Percentiles rank a stretch among this genome's conserved stretches.
These are phyloP conservation scores for Aspergillus sp. DNA, from an alignment of 2,329 filamentous ascomycete species.

Conservation along the genomic window DNA sequence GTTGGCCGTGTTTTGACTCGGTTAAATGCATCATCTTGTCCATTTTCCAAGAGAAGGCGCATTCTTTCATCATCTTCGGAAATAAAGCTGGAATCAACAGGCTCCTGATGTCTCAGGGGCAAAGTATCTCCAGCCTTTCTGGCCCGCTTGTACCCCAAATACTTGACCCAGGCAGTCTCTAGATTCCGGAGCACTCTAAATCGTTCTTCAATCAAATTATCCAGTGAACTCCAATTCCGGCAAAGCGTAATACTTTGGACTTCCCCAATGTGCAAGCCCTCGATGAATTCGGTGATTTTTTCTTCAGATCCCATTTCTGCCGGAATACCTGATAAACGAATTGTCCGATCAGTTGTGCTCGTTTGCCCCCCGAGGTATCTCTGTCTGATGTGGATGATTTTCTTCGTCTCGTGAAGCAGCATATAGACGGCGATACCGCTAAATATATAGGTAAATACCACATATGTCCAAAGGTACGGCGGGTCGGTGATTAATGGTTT, in stretches of 20 bases:
- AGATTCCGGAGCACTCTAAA: slow-evolving; percentile 66
- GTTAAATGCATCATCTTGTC: slow-evolving; percentile 43
- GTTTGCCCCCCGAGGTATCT: slow-evolving; percentile 90
- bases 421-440: slow-evolving; percentile 78
- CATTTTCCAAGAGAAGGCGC: slow-evolving; percentile 54
- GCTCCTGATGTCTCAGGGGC: slow-evolving; percentile 51
- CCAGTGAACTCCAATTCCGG: slow-evolving; percentile 80
- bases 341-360: slow-evolving; percentile 93
- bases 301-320: slow-evolving; percentile 73
- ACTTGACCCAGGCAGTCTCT: slow-evolving; percentile 79
- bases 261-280: slow-evolving; percentile 82
- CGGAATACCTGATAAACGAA: slow-evolving; percentile 87
- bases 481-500: slow-evolving; percentile 36
- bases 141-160: slow-evolving; percentile 60
- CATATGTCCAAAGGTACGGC: slow-evolving; percentile 84
- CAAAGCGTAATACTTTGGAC: slow-evolving; percentile 87
- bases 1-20: slow-evolving; percentile 60
- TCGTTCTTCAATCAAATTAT: slow-evolving; percentile 69
- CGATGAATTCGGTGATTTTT: slow-evolving; percentile 81
- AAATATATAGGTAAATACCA: slow-evolving; percentile 94
- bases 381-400: slow-evolving; percentile 81
- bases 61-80: slow-evolving; percentile 58
- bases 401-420: slow-evolving; percentile 77
- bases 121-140: slow-evolving; percentile 45
- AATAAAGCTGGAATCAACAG: slow-evolving; percentile 33